phyloP scores from a whole-genome alignment of 495 filamentous ascomycete genomes.

The Lophiostoma macrostomum region DNA sequence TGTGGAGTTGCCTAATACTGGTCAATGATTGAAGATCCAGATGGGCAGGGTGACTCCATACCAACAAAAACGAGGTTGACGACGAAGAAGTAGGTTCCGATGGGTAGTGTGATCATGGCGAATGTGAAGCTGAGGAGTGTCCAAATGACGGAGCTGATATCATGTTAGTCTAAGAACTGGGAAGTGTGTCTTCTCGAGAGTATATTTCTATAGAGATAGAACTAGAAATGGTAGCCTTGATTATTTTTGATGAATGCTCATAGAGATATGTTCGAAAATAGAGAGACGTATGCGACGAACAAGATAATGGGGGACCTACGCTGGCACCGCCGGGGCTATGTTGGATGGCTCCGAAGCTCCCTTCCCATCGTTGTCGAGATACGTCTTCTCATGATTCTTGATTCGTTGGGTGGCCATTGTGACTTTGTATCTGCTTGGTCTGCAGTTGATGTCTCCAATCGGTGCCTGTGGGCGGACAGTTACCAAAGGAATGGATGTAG shows the following conservation, averaged over 20 bases:
- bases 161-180: too few species aligned
- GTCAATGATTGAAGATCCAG: too few species aligned
- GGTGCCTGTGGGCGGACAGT: neutral
- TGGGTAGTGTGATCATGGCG: conserved; percentile 82
- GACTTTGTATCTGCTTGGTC: neutral
- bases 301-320: conserved; percentile 31
- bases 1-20: conserved; percentile 66
- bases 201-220: too few species aligned
- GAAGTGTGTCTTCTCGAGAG: too few species aligned
- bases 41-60: too few species aligned
- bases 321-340: conserved; percentile 42
- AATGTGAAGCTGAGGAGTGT: conserved; percentile 88
- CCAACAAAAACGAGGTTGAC: conserved; percentile 74
- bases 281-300: too few species aligned
- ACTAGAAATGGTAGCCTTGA: too few species aligned
- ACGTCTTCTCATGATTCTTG: conserved; percentile 31
- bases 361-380: conserved; percentile 31
- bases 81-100: conserved; percentile 82
- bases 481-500: neutral
- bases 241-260: too few species aligned
- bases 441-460: neutral
- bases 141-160: conserved; percentile 73
- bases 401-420: conserved; percentile 33
- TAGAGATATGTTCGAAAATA: too few species aligned
- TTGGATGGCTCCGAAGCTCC: conserved; percentile 33